Percentiles rank a stretch among this genome's conserved stretches.
phyloP scores from a whole-genome alignment of 805 yeast species.

The Monosporozyma servazzii region DNA sequence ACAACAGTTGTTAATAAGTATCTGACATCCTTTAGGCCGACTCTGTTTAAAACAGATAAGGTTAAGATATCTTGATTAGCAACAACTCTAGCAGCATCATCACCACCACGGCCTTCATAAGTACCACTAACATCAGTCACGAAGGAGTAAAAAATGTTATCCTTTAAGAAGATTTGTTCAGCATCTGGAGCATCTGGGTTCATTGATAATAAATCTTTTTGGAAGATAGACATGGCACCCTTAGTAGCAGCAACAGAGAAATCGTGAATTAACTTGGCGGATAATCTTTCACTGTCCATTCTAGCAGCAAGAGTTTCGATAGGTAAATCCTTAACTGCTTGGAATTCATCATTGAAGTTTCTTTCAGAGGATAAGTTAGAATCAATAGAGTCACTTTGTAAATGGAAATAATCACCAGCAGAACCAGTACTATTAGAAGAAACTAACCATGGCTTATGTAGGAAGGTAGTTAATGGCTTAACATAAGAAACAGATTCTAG shows the following conservation, averaged over 20 bases:
- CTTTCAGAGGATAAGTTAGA: slow-evolving; percentile 33
- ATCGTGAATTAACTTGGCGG: slow-evolving; percentile 63
- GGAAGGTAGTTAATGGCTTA: slow-evolving; percentile 50
- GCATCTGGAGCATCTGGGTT: slow-evolving; percentile 63
- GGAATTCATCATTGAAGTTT: slow-evolving; percentile 91
- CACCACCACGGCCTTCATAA: slow-evolving; percentile 62
- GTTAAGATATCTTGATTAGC: slow-evolving; percentile 71
- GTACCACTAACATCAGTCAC: slow-evolving; percentile 55
- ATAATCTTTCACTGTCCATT: slow-evolving; percentile 62
- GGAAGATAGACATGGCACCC: slow-evolving; percentile 69
- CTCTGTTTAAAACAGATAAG: slow-evolving; percentile 55
- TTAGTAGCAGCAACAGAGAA: slow-evolving; percentile 67
- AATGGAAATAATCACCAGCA: slow-evolving; percentile 48
- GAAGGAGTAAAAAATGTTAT: slow-evolving; percentile 79
- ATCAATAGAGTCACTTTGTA: slow-evolving; percentile 37
- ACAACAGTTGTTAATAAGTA: slow-evolving; percentile 76
- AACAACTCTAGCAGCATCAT: slow-evolving; percentile 77
- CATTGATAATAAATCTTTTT: slow-evolving; percentile 67
- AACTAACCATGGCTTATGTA: slow-evolving; percentile 69
- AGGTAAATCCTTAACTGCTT: slow-evolving; percentile 68
- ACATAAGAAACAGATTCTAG: slow-evolving; percentile 47
- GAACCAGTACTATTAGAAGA: slow-evolving; percentile 21
- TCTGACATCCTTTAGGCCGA: slow-evolving; percentile 54
- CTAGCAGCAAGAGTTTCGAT: slow-evolving; percentile 51
- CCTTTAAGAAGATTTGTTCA: slow-evolving; percentile 61